Percentiles rank a stretch among this genome's conserved stretches.
These are phyloP conservation scores for Pseudocercospora ulei DNA, from an alignment of 2,329 filamentous ascomycete genomes.

Conservation along the genomic window DNA sequence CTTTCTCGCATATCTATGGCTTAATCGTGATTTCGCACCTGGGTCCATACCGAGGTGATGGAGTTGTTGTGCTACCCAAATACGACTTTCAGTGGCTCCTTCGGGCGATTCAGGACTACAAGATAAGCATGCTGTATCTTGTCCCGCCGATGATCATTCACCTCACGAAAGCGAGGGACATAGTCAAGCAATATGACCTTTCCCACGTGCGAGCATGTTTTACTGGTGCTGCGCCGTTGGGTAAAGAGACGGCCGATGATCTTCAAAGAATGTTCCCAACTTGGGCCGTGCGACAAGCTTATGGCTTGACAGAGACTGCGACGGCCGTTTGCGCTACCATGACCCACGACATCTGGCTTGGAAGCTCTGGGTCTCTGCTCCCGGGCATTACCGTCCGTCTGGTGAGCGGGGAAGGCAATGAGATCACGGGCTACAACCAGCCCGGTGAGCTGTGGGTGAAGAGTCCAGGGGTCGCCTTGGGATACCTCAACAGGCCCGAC, in stretches of 20 bases:
- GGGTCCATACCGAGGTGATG: constrained; percentile 60
- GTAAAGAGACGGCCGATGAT: constrained; percentile 59
- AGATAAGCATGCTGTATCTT: constrained; percentile 57
- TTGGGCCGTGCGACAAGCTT: constrained; percentile 54
- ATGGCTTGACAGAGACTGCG: constrained; percentile 68
- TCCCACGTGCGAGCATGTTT: constrained; percentile 57
- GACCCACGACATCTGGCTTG: constrained; percentile 56
- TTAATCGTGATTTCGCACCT: constrained; percentile 60
- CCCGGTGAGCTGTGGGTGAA: constrained; percentile 75
- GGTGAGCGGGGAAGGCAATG: constrained; percentile 56
- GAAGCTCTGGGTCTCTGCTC: constrained; percentile 61
- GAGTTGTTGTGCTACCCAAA: constrained; percentile 60
- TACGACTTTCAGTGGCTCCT: constrained; percentile 63
- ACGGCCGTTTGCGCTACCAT: constrained; percentile 58
- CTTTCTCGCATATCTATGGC: constrained; percentile 73
- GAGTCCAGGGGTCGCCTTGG: constrained; percentile 64
- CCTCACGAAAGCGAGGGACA: constrained; percentile 55
- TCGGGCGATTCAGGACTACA: constrained; percentile 55
- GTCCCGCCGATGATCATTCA: constrained; percentile 75
- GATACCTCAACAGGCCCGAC: constrained; percentile 78
- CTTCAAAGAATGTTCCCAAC: constrained; percentile 52
- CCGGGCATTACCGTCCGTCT: constrained; percentile 58
- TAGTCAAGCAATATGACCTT: constrained; percentile 59
- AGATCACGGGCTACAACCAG: constrained; percentile 60
- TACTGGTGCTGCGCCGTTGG: constrained; percentile 69